Evolutionary conservation across 768 basidiomycete species (phyloP).

Genomic region (Antrodiella citrinella): DNA sequence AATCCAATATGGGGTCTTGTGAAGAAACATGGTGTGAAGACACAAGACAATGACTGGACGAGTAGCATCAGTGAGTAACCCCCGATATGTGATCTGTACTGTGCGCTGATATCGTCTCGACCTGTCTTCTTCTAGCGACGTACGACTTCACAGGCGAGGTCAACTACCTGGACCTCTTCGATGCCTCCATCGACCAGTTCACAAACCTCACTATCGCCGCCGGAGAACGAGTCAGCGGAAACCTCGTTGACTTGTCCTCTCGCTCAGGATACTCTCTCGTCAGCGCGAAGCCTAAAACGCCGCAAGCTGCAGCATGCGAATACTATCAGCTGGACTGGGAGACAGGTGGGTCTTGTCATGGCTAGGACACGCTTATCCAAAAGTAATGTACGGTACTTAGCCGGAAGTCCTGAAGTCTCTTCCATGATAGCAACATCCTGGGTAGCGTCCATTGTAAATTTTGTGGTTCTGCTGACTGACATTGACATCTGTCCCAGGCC

Average conservation of each 20-base stretch:
- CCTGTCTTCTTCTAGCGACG: conserved; percentile 27
- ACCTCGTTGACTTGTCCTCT: conserved; percentile 40
- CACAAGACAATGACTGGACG: conserved; percentile 29
- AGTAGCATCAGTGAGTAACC: conserved; percentile 18
- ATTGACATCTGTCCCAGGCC: conserved; percentile 28
- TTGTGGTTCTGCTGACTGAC: not conserved
- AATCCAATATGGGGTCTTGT: conserved; percentile 53
- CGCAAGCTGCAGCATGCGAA: conserved; percentile 44
- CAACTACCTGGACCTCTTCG: conserved; percentile 38
- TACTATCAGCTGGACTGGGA: conserved; percentile 46
- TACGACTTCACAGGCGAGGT: conserved; percentile 40
- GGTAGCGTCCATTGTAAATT: no score
- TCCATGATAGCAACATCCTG: conserved; percentile 42
- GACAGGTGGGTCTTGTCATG: conserved; percentile 2
- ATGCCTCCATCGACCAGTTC: conserved; percentile 31
- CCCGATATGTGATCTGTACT: no score
- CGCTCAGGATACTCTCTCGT: conserved; percentile 42
- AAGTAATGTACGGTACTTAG: conserved; percentile 20
- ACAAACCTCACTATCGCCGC: conserved; percentile 30
- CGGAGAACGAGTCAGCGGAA: conserved; percentile 31
- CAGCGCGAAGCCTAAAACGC: conserved; percentile 34
- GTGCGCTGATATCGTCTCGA: not conserved
- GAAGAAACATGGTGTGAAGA: conserved; percentile 37
- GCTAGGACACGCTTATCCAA: not conserved
- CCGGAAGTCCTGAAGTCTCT: conserved; percentile 42